Base-by-base conservation (phyloP, 2,329 filamentous ascomycete species). In the Hyphodiscus sp. region DNA sequence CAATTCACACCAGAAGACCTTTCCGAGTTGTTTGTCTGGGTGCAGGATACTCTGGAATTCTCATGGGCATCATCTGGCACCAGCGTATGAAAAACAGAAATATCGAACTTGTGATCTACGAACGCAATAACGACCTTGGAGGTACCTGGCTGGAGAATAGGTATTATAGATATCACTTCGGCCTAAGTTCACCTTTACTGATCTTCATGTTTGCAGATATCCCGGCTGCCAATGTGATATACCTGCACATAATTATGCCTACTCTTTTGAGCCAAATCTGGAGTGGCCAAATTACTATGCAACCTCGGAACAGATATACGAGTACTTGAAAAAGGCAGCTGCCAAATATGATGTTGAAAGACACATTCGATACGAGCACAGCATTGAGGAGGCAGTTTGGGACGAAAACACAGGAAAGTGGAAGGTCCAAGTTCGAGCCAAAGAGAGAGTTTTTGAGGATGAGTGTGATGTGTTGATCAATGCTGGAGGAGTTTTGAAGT, bases 281-380 rank as follows among this genome's bases (percentile, higher is more conserved):
- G 71, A 76, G 56, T 83, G 81, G 80, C 75, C 76, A 0, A 66
- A 78, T 29, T 72, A 78, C 49, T 83, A 81, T 60, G 76, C 80
- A 0, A 75, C 76, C 0, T 78, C 82, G 59, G 77, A 80, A 61
- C 80, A 83, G 63, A 79, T 83, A 20, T 69, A 74, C 68, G 66
- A 68, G 19, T 82, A 83, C 58, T 70, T 83, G 2, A 71, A 75
- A 45, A 65, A 67, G 0, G 70, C 80, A 7, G 77, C 78, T 1
- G 69, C 76, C 54, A 77, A 81, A 55, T 77, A 77, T 61, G 67
- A 73, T 4, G 70, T 83, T 0, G 78, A 78, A 61, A 71, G 74
- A 45, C 76, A 82, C 61, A 76, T 82, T 49, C 74, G 78, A 2
- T 81, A 82, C 67, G 79, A 78, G 59, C 77, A 75, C 0, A 67